Conservation (phyloP, 108 stramenopile genomes). For the Cyclotella baltica region DNA sequence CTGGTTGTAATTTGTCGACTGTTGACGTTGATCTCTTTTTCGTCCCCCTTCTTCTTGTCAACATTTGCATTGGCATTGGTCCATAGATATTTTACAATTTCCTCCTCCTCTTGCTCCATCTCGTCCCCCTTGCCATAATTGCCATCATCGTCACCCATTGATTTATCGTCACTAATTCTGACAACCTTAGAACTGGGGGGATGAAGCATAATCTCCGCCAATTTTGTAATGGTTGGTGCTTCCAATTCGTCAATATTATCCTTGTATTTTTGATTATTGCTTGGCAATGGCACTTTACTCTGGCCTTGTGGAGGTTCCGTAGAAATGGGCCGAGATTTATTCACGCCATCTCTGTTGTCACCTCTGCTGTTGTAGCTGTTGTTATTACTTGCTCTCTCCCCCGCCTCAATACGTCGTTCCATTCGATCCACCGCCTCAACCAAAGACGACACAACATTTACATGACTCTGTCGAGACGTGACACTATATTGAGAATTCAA, state of each 20-base stretch:
- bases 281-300: constrained; percentile 6
- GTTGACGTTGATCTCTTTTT: neutral
- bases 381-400: neutral
- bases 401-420: constrained; percentile 5
- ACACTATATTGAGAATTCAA: neutral
- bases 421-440: constrained; percentile 7
- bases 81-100: neutral
- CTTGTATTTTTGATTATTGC: constrained; percentile 4
- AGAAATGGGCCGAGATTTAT: no score
- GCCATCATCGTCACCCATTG: no score
- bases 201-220: constrained; percentile 53
- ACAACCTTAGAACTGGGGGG: constrained; percentile 25
- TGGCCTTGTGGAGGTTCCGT: neutral
- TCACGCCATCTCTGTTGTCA: no score
- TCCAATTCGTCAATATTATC: constrained; percentile 41
- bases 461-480: neutral
- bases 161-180: neutral
- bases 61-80: neutral
- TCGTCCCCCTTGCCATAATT: no score
- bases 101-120: neutral
- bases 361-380: constrained; percentile 6
- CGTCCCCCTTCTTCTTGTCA: neutral
- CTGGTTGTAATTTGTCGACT: constrained; percentile 2
- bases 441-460: constrained; percentile 25
- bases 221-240: constrained; percentile 10